These are phyloP conservation scores for Syncephalastrum monosporum DNA, from an alignment of 371 early-diverging fungal species.

Conservation along the genomic window DNA sequence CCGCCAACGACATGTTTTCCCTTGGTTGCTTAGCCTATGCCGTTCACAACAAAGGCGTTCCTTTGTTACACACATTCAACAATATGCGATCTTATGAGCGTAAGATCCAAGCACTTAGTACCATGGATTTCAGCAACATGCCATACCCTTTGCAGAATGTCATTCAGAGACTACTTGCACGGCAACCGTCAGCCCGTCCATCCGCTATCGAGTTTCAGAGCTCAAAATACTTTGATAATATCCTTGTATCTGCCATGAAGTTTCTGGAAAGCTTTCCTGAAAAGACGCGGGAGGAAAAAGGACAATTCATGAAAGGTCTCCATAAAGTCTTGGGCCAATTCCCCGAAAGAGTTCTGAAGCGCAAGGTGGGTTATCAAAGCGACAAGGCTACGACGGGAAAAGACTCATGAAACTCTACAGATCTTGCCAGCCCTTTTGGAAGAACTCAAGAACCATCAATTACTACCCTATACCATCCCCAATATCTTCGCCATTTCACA, in stretches of 20 bases:
- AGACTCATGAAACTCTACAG: conserved; percentile 19
- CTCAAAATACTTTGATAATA: conserved; percentile 76
- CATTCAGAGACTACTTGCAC: conserved; percentile 52
- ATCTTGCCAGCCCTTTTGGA: conserved; percentile 73
- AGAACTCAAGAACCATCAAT: conserved; percentile 69
- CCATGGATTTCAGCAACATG: conserved; percentile 41
- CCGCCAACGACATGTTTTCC: conserved; percentile 78
- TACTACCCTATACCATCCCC: conserved; percentile 75
- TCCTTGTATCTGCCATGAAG: conserved; percentile 76
- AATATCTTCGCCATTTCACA: conserved; percentile 70
- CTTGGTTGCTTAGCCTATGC: conserved; percentile 81
- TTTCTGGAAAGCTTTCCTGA: conserved; percentile 80
- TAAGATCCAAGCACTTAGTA: conserved; percentile 49
- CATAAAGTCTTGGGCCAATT: conserved; percentile 70
- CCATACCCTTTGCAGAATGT: conserved; percentile 59
- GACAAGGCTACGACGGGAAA: background rate
- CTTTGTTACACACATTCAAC: conserved; percentile 64
- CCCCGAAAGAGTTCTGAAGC: conserved; percentile 63
- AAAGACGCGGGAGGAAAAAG: conserved; percentile 76
- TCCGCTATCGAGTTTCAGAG: conserved; percentile 63
- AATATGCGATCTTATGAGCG: conserved; percentile 69
- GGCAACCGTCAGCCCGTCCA: conserved; percentile 60
- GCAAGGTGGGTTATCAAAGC: conserved; percentile 49
- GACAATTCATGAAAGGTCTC: conserved; percentile 80
- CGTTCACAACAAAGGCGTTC: conserved; percentile 68